Conservation (phyloP, 768 basidiomycete species). For the Mycena haematopus region DNA sequence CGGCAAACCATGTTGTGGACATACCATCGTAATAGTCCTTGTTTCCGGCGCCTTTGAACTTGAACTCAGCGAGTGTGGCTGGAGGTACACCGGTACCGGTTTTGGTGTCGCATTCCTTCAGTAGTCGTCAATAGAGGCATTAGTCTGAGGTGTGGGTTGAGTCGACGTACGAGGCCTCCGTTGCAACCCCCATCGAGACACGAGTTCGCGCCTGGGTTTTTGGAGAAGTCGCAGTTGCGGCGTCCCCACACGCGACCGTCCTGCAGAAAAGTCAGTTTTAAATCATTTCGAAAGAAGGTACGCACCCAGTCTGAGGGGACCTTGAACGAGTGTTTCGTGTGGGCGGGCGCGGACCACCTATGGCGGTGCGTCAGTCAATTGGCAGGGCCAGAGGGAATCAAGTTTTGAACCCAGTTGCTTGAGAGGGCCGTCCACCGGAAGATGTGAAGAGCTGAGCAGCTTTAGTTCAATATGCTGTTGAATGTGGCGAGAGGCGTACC, state of each 20-base stretch:
- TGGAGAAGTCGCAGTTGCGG: constrained; percentile 51
- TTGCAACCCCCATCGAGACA: constrained; percentile 54
- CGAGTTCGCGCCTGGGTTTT: constrained; percentile 40
- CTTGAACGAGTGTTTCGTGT: constrained; percentile 5
- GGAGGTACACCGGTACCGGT: no score
- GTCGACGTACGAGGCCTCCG: constrained; percentile 49
- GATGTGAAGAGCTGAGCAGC: constrained; percentile 23
- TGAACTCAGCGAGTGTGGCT: constrained; percentile 54
- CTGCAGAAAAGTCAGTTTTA: constrained; percentile 3
- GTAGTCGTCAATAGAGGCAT: neutral
- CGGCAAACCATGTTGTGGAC: constrained; percentile 11
- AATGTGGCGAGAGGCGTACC: constrained; percentile 3
- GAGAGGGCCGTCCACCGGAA: constrained; percentile 17
- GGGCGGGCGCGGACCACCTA: constrained; percentile 7
- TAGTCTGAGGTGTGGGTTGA: constrained; percentile 35
- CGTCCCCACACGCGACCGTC: constrained; percentile 57
- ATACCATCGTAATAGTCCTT: constrained; percentile 49
- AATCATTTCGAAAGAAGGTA: neutral
- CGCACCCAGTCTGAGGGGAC: constrained; percentile 16
- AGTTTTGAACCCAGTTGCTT: constrained; percentile 18
- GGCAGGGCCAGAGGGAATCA: constrained; percentile 8
- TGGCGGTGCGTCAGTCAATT: constrained; percentile 4
- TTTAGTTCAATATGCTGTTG: constrained; percentile 7
- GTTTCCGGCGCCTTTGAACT: constrained; percentile 35
- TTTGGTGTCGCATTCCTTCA: constrained; percentile 7